Conservation (phyloP, 2,329 filamentous ascomycete species). For the Neocatenulostroma microsporum region DNA sequence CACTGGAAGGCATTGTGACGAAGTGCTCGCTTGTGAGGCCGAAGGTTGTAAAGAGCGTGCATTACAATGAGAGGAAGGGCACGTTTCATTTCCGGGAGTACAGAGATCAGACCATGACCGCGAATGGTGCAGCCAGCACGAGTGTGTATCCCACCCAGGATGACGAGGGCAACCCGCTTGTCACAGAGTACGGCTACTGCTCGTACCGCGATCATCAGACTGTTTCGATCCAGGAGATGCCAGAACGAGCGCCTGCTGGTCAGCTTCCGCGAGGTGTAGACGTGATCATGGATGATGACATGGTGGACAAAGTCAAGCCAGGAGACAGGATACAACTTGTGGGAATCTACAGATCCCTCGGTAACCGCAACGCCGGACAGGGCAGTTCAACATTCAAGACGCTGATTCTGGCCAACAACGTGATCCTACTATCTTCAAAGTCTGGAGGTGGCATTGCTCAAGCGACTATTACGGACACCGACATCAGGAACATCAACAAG, state of each 20-base stretch:
- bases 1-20: conserved; percentile 93
- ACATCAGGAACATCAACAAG: conserved; percentile 98
- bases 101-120: conserved; percentile 92
- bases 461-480: conserved; percentile 85
- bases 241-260: conserved; percentile 87
- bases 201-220: conserved; percentile 96
- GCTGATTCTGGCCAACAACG: conserved; percentile 84
- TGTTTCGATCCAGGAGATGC: conserved; percentile 98
- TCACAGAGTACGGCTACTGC: conserved; percentile 93
- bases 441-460: conserved; percentile 90
- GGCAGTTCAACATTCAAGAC: conserved; percentile 95
- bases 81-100: conserved; percentile 88
- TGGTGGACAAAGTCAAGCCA: conserved; percentile 90
- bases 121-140: conserved; percentile 74
- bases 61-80: conserved; percentile 82
- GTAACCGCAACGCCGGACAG: conserved; percentile 84
- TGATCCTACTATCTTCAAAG: conserved; percentile 91
- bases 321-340: conserved; percentile 94
- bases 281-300: conserved; percentile 91
- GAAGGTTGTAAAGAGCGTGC: conserved; percentile 96
- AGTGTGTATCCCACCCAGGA: conserved; percentile 94
- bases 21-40: conserved; percentile 91
- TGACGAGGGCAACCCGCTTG: conserved; percentile 82
- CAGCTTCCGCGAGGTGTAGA: conserved; percentile 93
- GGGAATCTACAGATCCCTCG: conserved; percentile 89